phyloP scores from a whole-genome alignment of 495 filamentous ascomycete genomes.

The Lindgomyces ingoldianus region DNA sequence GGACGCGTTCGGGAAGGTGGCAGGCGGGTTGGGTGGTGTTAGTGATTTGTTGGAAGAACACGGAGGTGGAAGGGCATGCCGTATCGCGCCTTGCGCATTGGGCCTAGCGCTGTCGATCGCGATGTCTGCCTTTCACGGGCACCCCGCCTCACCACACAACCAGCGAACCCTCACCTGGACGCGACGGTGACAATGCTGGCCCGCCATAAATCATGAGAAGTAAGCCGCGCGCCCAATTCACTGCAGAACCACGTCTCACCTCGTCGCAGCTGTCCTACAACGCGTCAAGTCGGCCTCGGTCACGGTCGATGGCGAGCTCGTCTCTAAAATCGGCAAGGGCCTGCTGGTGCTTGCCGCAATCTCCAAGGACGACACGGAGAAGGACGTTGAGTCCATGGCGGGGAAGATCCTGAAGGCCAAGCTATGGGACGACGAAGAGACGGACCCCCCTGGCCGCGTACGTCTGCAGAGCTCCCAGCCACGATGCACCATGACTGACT shows the following conservation, averaged over 20 bases:
- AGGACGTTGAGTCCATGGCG: conserved; percentile 81
- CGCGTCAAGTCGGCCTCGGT: conserved; percentile 97
- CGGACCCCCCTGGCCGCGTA: conserved; percentile 42
- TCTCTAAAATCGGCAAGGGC: conserved; percentile 88
- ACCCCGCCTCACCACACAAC: background rate
- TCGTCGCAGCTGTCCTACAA: conserved; percentile 82
- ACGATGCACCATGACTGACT: conserved; percentile 19
- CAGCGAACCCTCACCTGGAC: background rate
- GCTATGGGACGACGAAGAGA: conserved; percentile 81
- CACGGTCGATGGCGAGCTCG: conserved; percentile 85
- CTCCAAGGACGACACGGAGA: conserved; percentile 84
- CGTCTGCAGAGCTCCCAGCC: background rate
- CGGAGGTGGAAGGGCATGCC: conserved; percentile 19
- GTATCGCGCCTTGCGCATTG: conserved; percentile 13
- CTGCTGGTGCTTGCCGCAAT: conserved; percentile 90
- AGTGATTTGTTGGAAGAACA: conserved; percentile 9
- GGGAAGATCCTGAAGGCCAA: conserved; percentile 84
- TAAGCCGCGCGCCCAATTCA: background rate
- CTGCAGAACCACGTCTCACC: conserved; percentile 5
- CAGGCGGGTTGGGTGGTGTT: conserved; percentile 1
- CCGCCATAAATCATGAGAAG: conserved; percentile 25
- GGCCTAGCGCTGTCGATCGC: conserved; percentile 29
- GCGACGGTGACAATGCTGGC: background rate
- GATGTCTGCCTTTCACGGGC: background rate
- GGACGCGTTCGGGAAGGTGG: background rate